Evolutionary conservation across 345 rosid species (phyloP).

Genomic region (Viola odorata): DNA sequence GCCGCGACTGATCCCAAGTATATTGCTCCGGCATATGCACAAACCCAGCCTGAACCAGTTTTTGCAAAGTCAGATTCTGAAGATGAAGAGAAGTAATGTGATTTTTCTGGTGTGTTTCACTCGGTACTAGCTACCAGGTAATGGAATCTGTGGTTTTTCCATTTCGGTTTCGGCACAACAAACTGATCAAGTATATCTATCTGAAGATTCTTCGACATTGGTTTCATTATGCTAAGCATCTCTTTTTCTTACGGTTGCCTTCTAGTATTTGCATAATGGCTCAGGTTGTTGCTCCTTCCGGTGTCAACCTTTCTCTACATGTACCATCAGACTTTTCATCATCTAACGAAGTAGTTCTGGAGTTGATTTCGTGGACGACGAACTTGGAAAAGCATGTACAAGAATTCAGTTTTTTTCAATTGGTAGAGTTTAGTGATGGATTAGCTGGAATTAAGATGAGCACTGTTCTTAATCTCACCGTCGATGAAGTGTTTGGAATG

Average conservation of each 20-base stretch:
- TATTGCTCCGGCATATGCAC: slow-evolving; percentile 94
- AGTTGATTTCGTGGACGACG: not conserved
- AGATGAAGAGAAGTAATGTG: slow-evolving; percentile 54
- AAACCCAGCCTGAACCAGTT: slow-evolving; percentile 82
- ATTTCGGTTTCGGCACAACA: not conserved
- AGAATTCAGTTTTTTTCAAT: too few species aligned
- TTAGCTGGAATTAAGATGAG: too few species aligned
- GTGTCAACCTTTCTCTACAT: not conserved
- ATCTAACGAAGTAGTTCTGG: not conserved
- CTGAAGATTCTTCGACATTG: not conserved
- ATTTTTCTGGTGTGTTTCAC: not conserved
- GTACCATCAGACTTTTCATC: not conserved
- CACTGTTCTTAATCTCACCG: too few species aligned
- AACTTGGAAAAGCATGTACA: not conserved
- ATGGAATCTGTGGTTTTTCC: not conserved
- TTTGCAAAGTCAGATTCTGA: slow-evolving; percentile 85
- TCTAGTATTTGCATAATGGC: slow-evolving; percentile 1
- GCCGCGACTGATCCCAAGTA: slow-evolving; percentile 88
- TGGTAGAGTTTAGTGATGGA: too few species aligned
- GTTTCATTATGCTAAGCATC: too few species aligned
- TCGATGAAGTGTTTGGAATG: too few species aligned
- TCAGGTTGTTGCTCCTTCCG: not conserved
- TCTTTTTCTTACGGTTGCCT: too few species aligned
- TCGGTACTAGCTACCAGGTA: not conserved
- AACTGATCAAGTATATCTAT: too few species aligned